Base-by-base conservation (phyloP, 495 filamentous ascomycete species). In the Rostrohypoxylon terebratum region DNA sequence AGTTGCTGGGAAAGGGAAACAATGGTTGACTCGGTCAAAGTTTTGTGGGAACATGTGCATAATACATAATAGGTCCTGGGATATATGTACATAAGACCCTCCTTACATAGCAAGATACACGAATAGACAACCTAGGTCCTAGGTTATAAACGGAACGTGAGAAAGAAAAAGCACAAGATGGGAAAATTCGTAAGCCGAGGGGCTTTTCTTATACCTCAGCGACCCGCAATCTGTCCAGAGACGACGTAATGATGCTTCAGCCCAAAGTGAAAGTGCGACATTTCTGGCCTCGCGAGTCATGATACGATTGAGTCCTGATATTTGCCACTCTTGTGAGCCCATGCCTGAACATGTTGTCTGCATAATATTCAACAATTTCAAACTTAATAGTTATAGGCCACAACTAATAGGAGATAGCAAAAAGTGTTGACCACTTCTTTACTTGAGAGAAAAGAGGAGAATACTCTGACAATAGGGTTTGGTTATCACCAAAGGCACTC, bases 1-100 rank as follows among this genome's bases (percentile, higher is more conserved):
- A 50, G 53, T 16, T 16, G 42, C 53, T 55, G 53, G 11, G 55
- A 47, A 65, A 11, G 28, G 28, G 6, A 28, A 28, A 28, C 28
- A 5, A 25, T 55, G 31, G 31, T 51, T 48, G 40, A 40, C 51
- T 55, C 51, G 51, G 23, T 55, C 25, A 16, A 28, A 28, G 51
- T 31, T 55, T 38, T 38, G 33, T 57, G 53, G 53, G 53, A 57
- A 57, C 38, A 57, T 53, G 48, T 25, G 23, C 23, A 31, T 28
- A 14, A 28, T 18, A 57, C 48, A 28, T 40, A 59, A 50, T 18
- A 14, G 28, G 28, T 28, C 28, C 28, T 28, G 6, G 18, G 8
- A 44, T 21, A 16, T 58, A 50, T 38, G 28, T 54, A 63, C 48
- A 28, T 31, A 53, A 53, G 48, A 31, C 21, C 48, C 48, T 31